Evolutionary conservation across 2,329 filamentous ascomycete genomes (phyloP), one percentile per base, ranked within the genome.

Genomic region (Anthostomella pinea): DNA sequence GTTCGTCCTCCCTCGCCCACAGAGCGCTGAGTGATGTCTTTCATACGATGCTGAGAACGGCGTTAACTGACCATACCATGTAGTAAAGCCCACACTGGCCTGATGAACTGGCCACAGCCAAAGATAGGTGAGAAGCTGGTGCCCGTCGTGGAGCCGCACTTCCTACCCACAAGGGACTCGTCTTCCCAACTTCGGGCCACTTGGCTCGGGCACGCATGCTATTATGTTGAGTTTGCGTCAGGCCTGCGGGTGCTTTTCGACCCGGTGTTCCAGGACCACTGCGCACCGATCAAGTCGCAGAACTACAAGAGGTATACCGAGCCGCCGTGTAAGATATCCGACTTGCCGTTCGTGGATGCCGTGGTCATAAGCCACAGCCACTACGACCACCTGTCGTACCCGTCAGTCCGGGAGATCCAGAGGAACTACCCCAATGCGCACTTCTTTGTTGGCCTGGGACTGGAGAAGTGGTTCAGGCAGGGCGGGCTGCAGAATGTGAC

Each of bases 161-260:
- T 91, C 61, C 71, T 87, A 8, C 63, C 77, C 1, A 67, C 68
- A 10, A 77, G 86, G 36, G 63, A 72, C 4, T 77, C 74, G 9
- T 66, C 65, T 9, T 53, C 63, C 13, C 71, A 75, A 25, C 73
- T 97, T 16, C 81, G 89, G 35, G 87, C 90, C 21, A 97, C 91
- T 25, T 96, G 91, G 91, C 79, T 97, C 3, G 91, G 91, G 22
- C 91, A 97, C 62, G 90, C 91, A 3, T 95, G 89, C 68, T 95
- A 89, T 68, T 90, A 87, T 55, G 79, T 95, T 51, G 91, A 96
- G 62, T 96, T 90, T 54, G 88, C 89, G 2, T 75, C 77, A 10
- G 91, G 91, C 1, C 70, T 97, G 35, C 81, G 91, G 36, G 87
- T 95, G 3, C 77, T 97, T 3, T 96, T 95, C 60, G 91, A 96